phyloP scores from a whole-genome alignment of 2,329 filamentous ascomycete genomes.

The Coniochaeta pulveracea region DNA sequence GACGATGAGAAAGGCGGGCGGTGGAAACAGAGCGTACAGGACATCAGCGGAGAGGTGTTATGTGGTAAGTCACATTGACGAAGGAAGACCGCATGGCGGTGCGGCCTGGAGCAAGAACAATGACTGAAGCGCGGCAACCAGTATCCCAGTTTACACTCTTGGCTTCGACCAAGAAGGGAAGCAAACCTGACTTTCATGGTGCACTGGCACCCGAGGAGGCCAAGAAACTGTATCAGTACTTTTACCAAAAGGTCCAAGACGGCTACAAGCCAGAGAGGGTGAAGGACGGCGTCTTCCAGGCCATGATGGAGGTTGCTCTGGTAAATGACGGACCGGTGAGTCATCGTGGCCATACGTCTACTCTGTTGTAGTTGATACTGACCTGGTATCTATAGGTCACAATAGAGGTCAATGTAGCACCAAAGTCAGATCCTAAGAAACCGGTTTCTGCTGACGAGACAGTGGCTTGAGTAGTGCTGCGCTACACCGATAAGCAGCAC shows the following conservation, averaged over 20 bases:
- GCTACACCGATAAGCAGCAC: no score
- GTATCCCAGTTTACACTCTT: conserved; percentile 96
- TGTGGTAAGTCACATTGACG: conserved; percentile 50
- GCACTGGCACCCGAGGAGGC: conserved; percentile 72
- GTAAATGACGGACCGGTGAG: conserved; percentile 72
- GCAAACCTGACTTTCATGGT: conserved; percentile 89
- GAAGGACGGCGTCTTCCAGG: conserved; percentile 93
- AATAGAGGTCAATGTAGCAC: conserved; percentile 20
- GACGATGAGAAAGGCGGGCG: conserved; percentile 67
- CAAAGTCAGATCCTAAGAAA: conserved; percentile 2
- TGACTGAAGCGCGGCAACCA: no score
- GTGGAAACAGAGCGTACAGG: conserved; percentile 86
- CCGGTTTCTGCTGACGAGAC: no score
- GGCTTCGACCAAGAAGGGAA: conserved; percentile 89
- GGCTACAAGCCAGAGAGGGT: conserved; percentile 65
- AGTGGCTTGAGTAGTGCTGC: no score
- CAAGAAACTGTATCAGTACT: conserved; percentile 70
- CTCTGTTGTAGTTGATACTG: neutral
- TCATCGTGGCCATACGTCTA: conserved; percentile 3
- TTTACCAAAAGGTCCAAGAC: conserved; percentile 64
- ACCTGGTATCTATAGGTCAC: conserved; percentile 20
- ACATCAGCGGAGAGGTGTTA: conserved; percentile 85
- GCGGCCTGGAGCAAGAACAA: no score
- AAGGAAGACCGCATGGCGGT: neutral
- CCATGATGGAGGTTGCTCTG: conserved; percentile 95